Conservation (phyloP, 768 basidiomycete species). For the Neoboletus brunneissimus region DNA sequence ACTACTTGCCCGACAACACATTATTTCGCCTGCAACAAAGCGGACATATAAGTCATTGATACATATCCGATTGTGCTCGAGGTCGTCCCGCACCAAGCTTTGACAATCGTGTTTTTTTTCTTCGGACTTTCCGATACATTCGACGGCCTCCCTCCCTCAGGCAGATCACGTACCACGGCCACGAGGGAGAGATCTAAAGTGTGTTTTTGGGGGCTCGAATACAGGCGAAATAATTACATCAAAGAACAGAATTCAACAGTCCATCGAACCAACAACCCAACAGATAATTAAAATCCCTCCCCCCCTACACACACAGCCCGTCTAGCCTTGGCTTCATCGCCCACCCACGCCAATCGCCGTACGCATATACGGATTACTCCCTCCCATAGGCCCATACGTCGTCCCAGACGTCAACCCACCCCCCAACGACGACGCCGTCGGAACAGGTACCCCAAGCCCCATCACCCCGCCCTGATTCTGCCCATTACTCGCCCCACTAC, state of each 20-base stretch:
- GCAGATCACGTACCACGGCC: too few relatives aligned
- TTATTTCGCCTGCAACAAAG: too few relatives aligned
- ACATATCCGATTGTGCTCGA: too few relatives aligned
- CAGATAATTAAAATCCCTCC: conserved; percentile 17
- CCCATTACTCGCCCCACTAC: conserved; percentile 16
- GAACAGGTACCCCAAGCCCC: conserved; percentile 44
- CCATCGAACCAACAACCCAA: conserved; percentile 16
- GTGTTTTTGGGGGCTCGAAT: conserved; percentile 4
- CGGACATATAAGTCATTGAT: too few relatives aligned
- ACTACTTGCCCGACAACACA: too few relatives aligned
- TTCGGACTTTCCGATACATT: too few relatives aligned
- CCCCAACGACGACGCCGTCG: conserved; percentile 36
- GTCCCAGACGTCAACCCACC: conserved; percentile 45
- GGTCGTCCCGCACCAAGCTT: too few relatives aligned
- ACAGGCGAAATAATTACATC: conserved; percentile 34
- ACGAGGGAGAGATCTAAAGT: background rate
- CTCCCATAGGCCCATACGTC: conserved; percentile 57
- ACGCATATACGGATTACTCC: conserved; percentile 64
- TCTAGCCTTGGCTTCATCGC: conserved; percentile 30
- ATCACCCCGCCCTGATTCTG: conserved; percentile 43
- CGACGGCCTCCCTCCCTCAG: too few relatives aligned
- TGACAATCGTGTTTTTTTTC: too few relatives aligned
- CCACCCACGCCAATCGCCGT: conserved; percentile 54
- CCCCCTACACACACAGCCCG: too few relatives aligned
- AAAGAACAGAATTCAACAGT: conserved; percentile 26